These are phyloP conservation scores for Tremella fuciformis DNA, from an alignment of 768 basidiomycete species.

Conservation along the genomic window DNA sequence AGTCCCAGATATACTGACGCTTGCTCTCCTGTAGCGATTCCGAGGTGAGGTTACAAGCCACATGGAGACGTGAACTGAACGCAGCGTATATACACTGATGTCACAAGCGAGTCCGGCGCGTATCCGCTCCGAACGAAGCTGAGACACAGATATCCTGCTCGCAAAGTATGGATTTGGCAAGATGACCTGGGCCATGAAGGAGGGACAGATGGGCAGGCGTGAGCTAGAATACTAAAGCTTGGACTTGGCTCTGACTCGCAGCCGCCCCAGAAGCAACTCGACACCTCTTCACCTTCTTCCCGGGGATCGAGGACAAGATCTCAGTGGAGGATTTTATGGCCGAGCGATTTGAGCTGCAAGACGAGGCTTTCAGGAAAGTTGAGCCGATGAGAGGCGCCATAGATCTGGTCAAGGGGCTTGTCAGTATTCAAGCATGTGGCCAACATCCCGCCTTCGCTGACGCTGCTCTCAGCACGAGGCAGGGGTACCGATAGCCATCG, in stretches of 20 bases:
- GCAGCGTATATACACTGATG: constrained; percentile 48
- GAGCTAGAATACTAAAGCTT: constrained; percentile 5
- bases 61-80: constrained; percentile 3
- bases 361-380: constrained; percentile 41
- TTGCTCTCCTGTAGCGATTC: constrained; percentile 30
- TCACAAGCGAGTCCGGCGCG: constrained; percentile 36
- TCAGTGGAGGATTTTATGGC: constrained; percentile 43
- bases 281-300: constrained; percentile 38
- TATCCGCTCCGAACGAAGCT: background rate
- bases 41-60: constrained; percentile 28
- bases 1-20: background rate
- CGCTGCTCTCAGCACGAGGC: constrained; percentile 35
- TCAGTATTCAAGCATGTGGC: constrained; percentile 20
- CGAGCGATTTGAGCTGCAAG: constrained; percentile 39
- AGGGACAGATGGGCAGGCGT: constrained; percentile 50
- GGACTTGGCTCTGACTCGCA: constrained; percentile 5
- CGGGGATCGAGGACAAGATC: constrained; percentile 36
- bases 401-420: constrained; percentile 41
- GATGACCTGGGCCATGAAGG: constrained; percentile 50
- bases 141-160: constrained; percentile 43
- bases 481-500: constrained; percentile 48
- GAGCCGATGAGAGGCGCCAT: constrained; percentile 46
- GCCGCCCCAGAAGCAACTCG: constrained; percentile 31
- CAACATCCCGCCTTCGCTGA: background rate
- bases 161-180: constrained; percentile 39